Percentiles rank a stretch among this genome's conserved stretches.
Evolutionary conservation across 306 rosid species (phyloP).

Genomic region (Lathyrus oleraceus): DNA sequence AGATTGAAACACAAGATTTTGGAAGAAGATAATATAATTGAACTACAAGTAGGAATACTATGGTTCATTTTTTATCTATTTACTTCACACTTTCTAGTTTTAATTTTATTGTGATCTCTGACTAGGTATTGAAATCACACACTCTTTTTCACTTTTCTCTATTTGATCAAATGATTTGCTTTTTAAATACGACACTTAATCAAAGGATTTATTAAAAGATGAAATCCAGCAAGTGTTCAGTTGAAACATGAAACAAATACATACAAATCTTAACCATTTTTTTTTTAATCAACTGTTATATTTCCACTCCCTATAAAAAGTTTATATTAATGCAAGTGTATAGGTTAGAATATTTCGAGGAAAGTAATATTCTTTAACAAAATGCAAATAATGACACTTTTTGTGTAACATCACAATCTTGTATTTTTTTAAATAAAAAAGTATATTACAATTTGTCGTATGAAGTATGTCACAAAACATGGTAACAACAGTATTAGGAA

Average conservation of each 20-base stretch:
- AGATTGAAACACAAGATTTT: constrained; percentile 31
- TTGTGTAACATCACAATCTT: neutral
- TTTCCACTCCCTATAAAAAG: neutral
- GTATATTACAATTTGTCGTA: neutral
- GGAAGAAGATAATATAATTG: constrained; percentile 9
- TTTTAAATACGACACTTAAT: neutral
- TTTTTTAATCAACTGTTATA: neutral
- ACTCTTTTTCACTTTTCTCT: neutral
- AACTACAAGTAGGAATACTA: neutral
- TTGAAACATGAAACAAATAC: neutral
- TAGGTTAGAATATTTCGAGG: neutral
- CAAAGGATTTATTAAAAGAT: neutral
- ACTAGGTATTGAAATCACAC: neutral
- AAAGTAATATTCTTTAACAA: neutral
- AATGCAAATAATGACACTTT: neutral
- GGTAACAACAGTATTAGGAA: neutral
- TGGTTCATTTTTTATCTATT: neutral
- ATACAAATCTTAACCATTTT: neutral
- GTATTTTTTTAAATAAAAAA: too few relatives aligned
- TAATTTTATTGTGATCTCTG: neutral
- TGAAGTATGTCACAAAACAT: neutral
- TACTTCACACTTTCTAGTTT: neutral
- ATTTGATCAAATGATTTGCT: neutral
- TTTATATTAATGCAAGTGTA: neutral
- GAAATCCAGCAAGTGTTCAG: neutral